phyloP scores from a whole-genome alignment of 2,329 filamentous ascomycete species.

The Tolypocladium capitatum region DNA sequence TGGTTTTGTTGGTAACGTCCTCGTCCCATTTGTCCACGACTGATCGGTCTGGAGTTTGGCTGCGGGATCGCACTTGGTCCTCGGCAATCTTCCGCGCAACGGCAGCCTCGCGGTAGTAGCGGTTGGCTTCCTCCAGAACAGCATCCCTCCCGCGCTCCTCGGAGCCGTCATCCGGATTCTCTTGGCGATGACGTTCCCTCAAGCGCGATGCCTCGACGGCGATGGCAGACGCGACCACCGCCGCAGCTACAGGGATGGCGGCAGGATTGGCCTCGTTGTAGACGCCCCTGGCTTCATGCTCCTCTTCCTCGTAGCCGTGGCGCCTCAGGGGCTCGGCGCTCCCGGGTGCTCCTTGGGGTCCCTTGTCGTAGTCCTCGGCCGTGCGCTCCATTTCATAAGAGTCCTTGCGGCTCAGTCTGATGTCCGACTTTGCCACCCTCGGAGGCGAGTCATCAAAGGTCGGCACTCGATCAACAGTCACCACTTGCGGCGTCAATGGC shows the following conservation, averaged over 20 bases:
- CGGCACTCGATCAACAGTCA: constrained; percentile 41
- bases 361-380: constrained; percentile 16
- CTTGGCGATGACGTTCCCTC: constrained; percentile 16
- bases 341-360: constrained; percentile 7
- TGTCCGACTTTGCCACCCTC: constrained; percentile 11
- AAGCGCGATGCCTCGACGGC: constrained; percentile 27
- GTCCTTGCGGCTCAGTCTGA: constrained; percentile 34
- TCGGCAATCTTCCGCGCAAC: constrained; percentile 39
- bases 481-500: constrained; percentile 35
- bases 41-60: constrained; percentile 36
- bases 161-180: constrained; percentile 21
- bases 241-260: constrained; percentile 34
- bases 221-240: constrained; percentile 32
- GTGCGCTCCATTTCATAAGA: constrained; percentile 31
- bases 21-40: constrained; percentile 41
- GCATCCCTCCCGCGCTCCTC: constrained; percentile 20
- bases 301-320: constrained; percentile 21
- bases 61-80: constrained; percentile 40
- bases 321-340: constrained; percentile 8
- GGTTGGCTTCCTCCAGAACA: constrained; percentile 44
- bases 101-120: constrained; percentile 41
- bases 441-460: constrained; percentile 28
- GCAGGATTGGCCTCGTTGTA: constrained; percentile 33
- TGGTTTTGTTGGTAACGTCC: constrained; percentile 19
- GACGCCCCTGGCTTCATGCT: constrained; percentile 29